Conservation (phyloP, 2,329 filamentous ascomycete genomes). For the Colletotrichum sp. region DNA sequence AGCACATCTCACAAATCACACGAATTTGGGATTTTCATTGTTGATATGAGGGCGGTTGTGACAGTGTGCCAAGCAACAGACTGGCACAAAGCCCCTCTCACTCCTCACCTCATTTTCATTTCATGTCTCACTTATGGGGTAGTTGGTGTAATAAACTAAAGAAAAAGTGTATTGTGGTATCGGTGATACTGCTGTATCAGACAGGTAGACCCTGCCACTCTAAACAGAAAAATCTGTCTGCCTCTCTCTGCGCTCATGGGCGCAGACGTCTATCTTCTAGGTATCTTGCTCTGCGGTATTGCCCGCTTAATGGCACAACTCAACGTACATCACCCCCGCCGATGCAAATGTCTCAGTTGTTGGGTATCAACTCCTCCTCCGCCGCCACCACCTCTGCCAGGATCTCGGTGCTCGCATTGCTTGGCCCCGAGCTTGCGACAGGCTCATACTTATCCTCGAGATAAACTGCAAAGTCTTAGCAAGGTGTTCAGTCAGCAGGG, state of each 20-base stretch:
- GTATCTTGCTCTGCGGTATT: not conserved
- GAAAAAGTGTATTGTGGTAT: not conserved
- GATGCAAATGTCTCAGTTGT: not conserved
- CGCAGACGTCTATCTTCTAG: constrained; percentile 7
- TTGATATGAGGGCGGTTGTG: not conserved
- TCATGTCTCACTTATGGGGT: not conserved
- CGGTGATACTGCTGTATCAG: not conserved
- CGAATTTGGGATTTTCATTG: accelerated
- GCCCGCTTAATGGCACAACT: not conserved
- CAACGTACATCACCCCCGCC: not conserved
- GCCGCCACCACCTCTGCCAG: not conserved
- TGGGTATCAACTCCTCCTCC: constrained; percentile 13
- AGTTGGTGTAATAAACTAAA: not conserved
- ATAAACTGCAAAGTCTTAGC: constrained; percentile 11
- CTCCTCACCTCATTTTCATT: accelerated
- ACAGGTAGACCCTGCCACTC: not conserved
- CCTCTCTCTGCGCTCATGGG: not conserved
- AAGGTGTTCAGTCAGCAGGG: accelerated
- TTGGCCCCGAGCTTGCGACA: not conserved
- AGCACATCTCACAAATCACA: accelerated
- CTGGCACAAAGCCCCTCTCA: not conserved
- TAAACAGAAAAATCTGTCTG: not conserved
- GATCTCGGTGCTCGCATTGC: not conserved
- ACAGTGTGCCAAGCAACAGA: not conserved
- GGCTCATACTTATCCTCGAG: constrained; percentile 16